phyloP scores from a whole-genome alignment of 1,139 yeast genomes.

The Hyphopichia wangnamkhiaoensis region DNA sequence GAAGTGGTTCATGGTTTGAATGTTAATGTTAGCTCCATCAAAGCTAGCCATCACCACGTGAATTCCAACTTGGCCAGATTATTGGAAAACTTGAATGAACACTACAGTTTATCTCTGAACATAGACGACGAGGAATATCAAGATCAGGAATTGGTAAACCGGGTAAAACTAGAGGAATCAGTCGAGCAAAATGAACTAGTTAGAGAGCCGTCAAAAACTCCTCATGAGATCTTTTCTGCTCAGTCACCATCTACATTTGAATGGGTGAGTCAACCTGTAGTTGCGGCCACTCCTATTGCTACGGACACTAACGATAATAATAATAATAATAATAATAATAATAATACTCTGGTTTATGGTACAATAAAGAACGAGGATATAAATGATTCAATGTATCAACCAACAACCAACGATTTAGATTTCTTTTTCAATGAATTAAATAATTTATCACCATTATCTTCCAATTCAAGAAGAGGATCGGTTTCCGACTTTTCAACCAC shows the following conservation, averaged over 20 bases:
- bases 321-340: conserved; percentile 1
- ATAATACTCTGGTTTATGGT: too few relatives aligned
- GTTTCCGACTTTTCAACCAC: conserved; percentile 2
- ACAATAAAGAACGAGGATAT: too few relatives aligned
- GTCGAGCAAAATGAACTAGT: too few relatives aligned
- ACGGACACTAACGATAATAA: background rate
- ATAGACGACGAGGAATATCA: too few relatives aligned
- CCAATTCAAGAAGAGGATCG: conserved; percentile 16
- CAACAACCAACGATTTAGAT: conserved; percentile 27
- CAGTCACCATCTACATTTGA: conserved; percentile 25
- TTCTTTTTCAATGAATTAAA: conserved; percentile 47
- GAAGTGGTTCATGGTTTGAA: conserved; percentile 33
- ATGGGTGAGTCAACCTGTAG: conserved; percentile 27
- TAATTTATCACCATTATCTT: conserved; percentile 26
- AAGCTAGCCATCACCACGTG: conserved; percentile 25
- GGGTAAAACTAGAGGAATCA: too few relatives aligned
- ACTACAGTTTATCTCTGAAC: too few relatives aligned
- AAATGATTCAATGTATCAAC: background rate
- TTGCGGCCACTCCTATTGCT: conserved; percentile 6
- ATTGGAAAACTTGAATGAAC: conserved; percentile 27
- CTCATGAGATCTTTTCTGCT: conserved; percentile 3
- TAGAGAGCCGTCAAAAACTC: too few relatives aligned
- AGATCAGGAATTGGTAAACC: too few relatives aligned
- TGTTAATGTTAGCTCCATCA: conserved; percentile 17
- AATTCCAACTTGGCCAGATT: conserved; percentile 42